phyloP scores from a whole-genome alignment of 805 yeast species.

The Zygoascus ofunaensis region DNA sequence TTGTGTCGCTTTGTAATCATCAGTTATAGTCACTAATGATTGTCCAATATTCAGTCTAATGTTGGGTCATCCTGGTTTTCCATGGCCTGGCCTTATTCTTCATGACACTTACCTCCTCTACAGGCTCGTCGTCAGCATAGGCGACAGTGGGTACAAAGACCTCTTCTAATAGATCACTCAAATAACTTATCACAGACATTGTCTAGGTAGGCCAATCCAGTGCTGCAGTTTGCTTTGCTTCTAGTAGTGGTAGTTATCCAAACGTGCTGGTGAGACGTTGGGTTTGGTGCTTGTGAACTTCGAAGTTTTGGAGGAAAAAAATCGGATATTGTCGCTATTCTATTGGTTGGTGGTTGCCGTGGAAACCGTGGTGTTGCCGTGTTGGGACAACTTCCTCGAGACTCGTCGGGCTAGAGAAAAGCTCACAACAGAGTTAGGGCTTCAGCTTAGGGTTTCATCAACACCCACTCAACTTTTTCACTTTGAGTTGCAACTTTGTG shows the following conservation, averaged over 20 bases:
- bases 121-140: slow-evolving; percentile 51
- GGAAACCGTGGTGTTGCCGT: not conserved
- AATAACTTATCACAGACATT: slow-evolving; percentile 18
- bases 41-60: too few species aligned
- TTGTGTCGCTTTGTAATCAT: too few species aligned
- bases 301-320: not conserved
- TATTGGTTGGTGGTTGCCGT: not conserved
- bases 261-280: slow-evolving; percentile 1
- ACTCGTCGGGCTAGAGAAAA: too few species aligned
- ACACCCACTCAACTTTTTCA: slow-evolving; percentile 3
- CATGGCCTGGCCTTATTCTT: too few species aligned
- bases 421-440: not conserved
- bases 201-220: not conserved
- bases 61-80: too few species aligned
- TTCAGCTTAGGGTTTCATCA: not conserved
- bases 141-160: slow-evolving; percentile 71
- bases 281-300: not conserved
- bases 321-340: not conserved
- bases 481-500: not conserved
- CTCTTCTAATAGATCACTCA: slow-evolving; percentile 57
- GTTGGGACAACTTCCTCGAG: too few species aligned
- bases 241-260: slow-evolving; percentile 5
- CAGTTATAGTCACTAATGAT: not conserved
- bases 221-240: not conserved
- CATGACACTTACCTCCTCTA: slow-evolving; percentile 2